A percentile compares a stretch with the other conserved stretches of the same genome.
These are phyloP conservation scores for Pascua sp. DNA, from an alignment of 1,284 basidiomycete species.

Conservation along the genomic window DNA sequence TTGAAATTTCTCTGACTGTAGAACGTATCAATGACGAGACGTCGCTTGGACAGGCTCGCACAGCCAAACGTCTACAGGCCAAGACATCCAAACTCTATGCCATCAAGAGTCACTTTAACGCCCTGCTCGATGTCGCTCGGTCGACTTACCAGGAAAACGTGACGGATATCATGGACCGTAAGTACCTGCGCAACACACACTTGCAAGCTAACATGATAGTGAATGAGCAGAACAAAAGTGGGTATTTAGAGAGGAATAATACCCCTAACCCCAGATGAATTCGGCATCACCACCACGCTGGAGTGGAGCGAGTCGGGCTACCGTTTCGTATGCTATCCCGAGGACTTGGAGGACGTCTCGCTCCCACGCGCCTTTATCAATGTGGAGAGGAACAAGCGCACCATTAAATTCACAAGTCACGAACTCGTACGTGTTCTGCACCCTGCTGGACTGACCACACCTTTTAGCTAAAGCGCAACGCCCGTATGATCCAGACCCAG, in stretches of 20 bases:
- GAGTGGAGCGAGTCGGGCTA: constrained; percentile 16
- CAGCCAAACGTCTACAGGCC: background rate
- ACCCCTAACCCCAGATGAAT: constrained; percentile 1
- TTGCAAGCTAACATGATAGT: background rate
- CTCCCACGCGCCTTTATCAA: constrained; percentile 10
- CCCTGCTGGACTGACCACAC: background rate
- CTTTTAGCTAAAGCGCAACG: constrained; percentile 33
- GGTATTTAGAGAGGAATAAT: no score
- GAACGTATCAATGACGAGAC: constrained; percentile 25
- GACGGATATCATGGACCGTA: constrained; percentile 60
- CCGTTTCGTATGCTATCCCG: constrained; percentile 3
- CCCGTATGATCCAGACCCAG: constrained; percentile 31
- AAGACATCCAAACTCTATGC: constrained; percentile 61
- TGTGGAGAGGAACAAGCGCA: constrained; percentile 14
- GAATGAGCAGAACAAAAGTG: background rate
- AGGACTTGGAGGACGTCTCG: constrained; percentile 1
- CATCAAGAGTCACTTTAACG: constrained; percentile 73
- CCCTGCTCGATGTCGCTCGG: constrained; percentile 83
- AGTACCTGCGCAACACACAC: background rate
- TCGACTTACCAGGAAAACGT: constrained; percentile 89
- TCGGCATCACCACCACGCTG: constrained; percentile 1
- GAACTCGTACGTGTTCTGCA: constrained; percentile 60
- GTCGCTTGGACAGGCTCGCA: constrained; percentile 1
- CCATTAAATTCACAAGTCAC: constrained; percentile 64
- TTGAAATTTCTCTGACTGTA: constrained; percentile 2